Conservation (phyloP, 2,329 filamentous ascomycete genomes). For the Trichoderma afroharzianum region DNA sequence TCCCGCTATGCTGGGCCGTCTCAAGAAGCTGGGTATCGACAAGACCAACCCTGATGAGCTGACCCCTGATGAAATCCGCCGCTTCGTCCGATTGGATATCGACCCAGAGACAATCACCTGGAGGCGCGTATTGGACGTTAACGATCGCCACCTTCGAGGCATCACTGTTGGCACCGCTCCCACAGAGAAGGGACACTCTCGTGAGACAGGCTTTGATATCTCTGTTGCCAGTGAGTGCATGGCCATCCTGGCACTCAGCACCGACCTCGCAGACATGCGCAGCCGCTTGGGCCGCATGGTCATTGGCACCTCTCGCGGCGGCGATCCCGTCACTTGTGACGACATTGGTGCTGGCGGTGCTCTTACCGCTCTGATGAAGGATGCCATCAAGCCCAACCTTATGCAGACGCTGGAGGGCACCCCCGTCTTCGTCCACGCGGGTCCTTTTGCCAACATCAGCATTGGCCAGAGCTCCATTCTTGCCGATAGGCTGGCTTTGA, state of each 20-base stretch:
- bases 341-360: constrained; percentile 92
- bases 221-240: constrained; percentile 97
- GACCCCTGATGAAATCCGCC: constrained; percentile 80
- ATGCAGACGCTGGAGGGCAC: constrained; percentile 99
- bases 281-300: constrained; percentile 95
- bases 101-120: constrained; percentile 97
- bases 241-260: constrained; percentile 94
- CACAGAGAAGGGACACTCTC: constrained; percentile 84
- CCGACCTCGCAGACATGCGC: constrained; percentile 80
- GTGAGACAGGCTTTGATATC: constrained; percentile 94
- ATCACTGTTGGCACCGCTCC: constrained; percentile 84
- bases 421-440: constrained; percentile 94
- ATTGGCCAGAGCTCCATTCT: constrained; percentile 95
- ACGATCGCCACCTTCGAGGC: constrained; percentile 87
- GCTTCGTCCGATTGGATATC: constrained; percentile 92
- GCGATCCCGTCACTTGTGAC: constrained; percentile 92
- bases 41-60: constrained; percentile 92
- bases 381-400: constrained; percentile 97
- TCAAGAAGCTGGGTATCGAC: constrained; percentile 93
- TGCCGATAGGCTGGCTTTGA: constrained; percentile 91
- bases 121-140: constrained; percentile 93
- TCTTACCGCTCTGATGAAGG: constrained; percentile 90
- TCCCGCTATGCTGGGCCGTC: constrained; percentile 84
- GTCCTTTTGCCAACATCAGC: constrained; percentile 96
- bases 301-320: constrained; percentile 77